Evolutionary conservation across 1,139 yeast species (phyloP), one percentile per base, ranked within the genome.

Genomic region (Saccharomycopsis phalli): DNA sequence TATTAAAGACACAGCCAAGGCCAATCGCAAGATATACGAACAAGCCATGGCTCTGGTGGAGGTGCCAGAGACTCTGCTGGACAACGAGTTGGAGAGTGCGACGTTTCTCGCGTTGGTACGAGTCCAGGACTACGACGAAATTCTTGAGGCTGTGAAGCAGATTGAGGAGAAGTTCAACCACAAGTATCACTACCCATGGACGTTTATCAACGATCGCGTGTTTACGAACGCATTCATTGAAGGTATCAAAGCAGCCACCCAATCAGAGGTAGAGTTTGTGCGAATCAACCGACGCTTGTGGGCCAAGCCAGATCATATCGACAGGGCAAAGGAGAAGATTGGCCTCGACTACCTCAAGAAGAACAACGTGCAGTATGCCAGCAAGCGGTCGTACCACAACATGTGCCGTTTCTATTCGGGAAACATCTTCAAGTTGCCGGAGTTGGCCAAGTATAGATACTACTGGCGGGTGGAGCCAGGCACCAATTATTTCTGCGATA

Each of bases 121-220:
- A 42, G 81, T 81, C 53, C 52, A 67, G 6, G 94, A 84, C 52
- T 54, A 68, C 13, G 51, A 50, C 0, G 66, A 59, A 1, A 66
- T 83, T 13, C 55, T 71, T 1, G 51, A 53, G 11, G 70, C 91
- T 2, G 73, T 84, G 42, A 54, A 55, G 36, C 69, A 68, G 49
- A 68, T 83, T 30, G 94, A 84, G 53, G 57, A 57, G 21, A 68
- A 65, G 4, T 84, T 84, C 62, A 84, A 84, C 55, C 48, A 59
- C 26, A 77, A 81, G 54, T 84, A 75, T 57, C 66, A 69, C 38
- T 84, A 84, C 54, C 94, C 94, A 0, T 83, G 84, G 65, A 81
- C 84, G 1, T 81, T 84, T 52, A 56, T 84, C 39, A 84, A 82
- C 54, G 93, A 84, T 52, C 66, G 64, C 44, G 76, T 75, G 5